A percentile compares a stretch with the other conserved stretches of the same genome.
Evolutionary conservation across 108 stramenopile species (phyloP).

Genomic region (Aurantiochytrium sp.): DNA sequence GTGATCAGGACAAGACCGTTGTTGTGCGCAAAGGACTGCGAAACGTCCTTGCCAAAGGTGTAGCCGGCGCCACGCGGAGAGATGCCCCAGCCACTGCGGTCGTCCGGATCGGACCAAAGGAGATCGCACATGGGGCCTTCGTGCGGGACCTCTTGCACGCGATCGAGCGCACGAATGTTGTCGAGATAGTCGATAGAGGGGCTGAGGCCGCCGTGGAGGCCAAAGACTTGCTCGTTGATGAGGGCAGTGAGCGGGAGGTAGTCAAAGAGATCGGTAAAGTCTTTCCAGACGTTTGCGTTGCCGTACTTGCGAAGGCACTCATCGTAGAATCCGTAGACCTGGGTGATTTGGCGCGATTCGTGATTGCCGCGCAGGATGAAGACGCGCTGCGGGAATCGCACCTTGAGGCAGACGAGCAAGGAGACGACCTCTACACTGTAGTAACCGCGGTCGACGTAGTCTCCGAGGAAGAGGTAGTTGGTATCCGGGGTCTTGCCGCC

Average conservation of each 20-base stretch:
- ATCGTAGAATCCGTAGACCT: constrained; percentile 98
- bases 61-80: constrained; percentile 82
- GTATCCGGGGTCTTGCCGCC: constrained; percentile 39
- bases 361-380: constrained; percentile 88
- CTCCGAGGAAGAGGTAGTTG: constrained; percentile 95
- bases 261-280: constrained; percentile 96
- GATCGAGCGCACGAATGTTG: constrained; percentile 83
- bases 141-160: constrained; percentile 97
- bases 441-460: constrained; percentile 93
- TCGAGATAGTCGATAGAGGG: constrained; percentile 83
- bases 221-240: constrained; percentile 80
- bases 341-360: constrained; percentile 84
- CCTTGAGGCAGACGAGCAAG: constrained; percentile 84
- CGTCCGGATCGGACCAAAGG: constrained; percentile 97
- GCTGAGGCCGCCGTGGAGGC: constrained; percentile 88
- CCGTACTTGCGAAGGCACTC: constrained; percentile 98
- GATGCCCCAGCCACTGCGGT: constrained; percentile 80
- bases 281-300: constrained; percentile 90
- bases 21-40: constrained; percentile 80
- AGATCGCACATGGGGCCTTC: constrained; percentile 99
- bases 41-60: constrained; percentile 87
- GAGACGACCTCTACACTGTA: constrained; percentile 92
- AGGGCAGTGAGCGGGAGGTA: constrained; percentile 83
- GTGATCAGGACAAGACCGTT: constrained; percentile 80
- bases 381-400: constrained; percentile 84